Base-by-base conservation (phyloP, 2,329 filamentous ascomycete species). In the Curvularia lunata region DNA sequence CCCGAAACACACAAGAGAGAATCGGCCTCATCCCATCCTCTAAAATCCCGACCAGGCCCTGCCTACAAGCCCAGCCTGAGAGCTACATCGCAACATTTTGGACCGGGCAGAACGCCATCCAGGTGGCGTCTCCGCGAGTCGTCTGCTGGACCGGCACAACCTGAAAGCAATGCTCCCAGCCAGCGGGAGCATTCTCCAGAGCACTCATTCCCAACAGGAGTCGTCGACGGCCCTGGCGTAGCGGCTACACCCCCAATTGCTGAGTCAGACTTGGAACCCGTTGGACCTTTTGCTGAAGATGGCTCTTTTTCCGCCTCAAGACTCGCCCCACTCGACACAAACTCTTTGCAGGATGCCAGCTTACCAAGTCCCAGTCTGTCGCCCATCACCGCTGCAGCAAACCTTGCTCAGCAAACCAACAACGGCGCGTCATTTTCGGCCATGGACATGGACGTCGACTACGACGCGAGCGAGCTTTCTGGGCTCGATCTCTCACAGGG, bases 301-400 rank as follows among this genome's bases (percentile, higher is more conserved):
- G 47, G 48, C 5, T 59, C 64, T 3, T 67, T 65, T 23, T 53
- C 65, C 18, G 23, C 65, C 41, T 46, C 59, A 32, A 72, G 80
- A 52, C 79, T 84, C 10, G 79, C 79, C 34, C 78, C 78, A 47
- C 82, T 93, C 48, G 88, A 92, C 69, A 89, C 87, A 46, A 84
- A 89, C 53, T 86, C 88, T 55, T 88, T 89, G 38, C 91, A 95
- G 74, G 94, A 97, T 80, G 92, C 91, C 63, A 97, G 92, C 77
- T 83, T 99, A 61, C 95, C 95, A 51, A 99, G 95, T 75, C 95
- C 95, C 32, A 93, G 95, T 70, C 80, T 99, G 55, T 99, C 95
- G 25, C 95, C 95, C 4, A 87, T 89, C 38, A 96, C 94, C 5
- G 86, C 96, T 58, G 91, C 91, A 67, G 90, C 94, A 66, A 83